A percentile compares a stretch with the other conserved stretches of the same genome.
These are phyloP conservation scores for Fraxinus cuspidata DNA, from an alignment of 257 asterid genomes.

Conservation along the genomic window DNA sequence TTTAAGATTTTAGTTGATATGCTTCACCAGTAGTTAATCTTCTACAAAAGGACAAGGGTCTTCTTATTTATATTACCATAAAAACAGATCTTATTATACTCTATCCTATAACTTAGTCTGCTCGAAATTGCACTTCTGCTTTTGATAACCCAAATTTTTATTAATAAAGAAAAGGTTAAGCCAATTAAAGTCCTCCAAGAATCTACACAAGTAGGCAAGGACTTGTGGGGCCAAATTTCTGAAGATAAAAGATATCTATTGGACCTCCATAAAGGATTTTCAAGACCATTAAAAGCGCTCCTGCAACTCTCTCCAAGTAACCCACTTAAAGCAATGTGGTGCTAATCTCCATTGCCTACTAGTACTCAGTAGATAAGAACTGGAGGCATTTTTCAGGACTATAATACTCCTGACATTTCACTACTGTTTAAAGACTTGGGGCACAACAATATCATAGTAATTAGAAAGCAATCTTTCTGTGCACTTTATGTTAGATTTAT, in stretches of 20 bases:
- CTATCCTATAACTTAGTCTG: not conserved
- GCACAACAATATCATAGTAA: slow-evolving; percentile 9
- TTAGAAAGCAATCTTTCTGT: slow-evolving; percentile 9
- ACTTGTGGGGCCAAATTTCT: not conserved
- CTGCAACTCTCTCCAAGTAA: not conserved
- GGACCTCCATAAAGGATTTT: not conserved
- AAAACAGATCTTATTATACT: not conserved
- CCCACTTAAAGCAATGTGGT: not conserved
- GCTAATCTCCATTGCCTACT: slow-evolving; percentile 4
- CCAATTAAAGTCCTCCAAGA: not conserved
- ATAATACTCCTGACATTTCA: not conserved
- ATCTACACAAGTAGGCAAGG: not conserved
- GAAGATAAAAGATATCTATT: not conserved
- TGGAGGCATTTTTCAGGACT: not conserved
- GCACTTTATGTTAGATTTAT: slow-evolving; percentile 3
- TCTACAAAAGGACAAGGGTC: not conserved
- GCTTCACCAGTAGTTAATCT: not conserved
- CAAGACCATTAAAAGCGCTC: not conserved
- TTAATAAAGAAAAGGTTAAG: not conserved
- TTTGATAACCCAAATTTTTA: not conserved
- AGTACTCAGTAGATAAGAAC: not conserved
- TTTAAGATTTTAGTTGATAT: not conserved
- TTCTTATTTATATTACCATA: not conserved
- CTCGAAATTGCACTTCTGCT: not conserved
- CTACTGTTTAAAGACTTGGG: not conserved